Conservation (phyloP, 305 asterid species). For the Solanum hybrid region DNA sequence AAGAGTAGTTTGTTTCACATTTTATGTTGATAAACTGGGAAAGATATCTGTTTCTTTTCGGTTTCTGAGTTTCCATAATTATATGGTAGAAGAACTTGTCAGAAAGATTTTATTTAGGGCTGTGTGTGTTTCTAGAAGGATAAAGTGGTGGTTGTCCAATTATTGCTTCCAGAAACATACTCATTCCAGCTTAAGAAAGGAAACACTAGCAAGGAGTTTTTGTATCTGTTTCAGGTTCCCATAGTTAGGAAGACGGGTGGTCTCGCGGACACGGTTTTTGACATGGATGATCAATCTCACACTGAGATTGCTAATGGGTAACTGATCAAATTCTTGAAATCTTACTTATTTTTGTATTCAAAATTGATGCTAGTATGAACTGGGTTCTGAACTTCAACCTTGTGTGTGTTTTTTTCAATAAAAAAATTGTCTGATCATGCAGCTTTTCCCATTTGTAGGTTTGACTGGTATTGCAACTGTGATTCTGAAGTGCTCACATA, state of each 20-base stretch:
- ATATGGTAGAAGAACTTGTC: not conserved
- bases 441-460: not conserved
- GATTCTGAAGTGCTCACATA: constrained; percentile 3
- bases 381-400: not conserved
- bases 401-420: not conserved
- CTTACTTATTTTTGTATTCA: not conserved
- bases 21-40: not conserved
- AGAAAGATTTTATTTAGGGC: not conserved
- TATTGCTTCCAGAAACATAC: not conserved
- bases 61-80: not conserved
- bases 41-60: not conserved
- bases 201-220: not conserved
- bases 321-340: constrained; percentile 7
- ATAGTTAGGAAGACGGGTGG: constrained; percentile 84
- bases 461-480: not conserved
- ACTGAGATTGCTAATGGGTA: constrained; percentile 65
- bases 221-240: constrained; percentile 49
- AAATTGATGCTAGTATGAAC: not conserved
- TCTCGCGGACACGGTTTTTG: constrained; percentile 83
- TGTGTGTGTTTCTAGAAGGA: not conserved
- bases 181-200: not conserved
- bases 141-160: not conserved
- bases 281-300: constrained; percentile 59
- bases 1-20: not conserved
- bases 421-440: not conserved